These are phyloP conservation scores for Solanum sejunctum DNA, from an alignment of 257 asterid species.

Conservation along the genomic window DNA sequence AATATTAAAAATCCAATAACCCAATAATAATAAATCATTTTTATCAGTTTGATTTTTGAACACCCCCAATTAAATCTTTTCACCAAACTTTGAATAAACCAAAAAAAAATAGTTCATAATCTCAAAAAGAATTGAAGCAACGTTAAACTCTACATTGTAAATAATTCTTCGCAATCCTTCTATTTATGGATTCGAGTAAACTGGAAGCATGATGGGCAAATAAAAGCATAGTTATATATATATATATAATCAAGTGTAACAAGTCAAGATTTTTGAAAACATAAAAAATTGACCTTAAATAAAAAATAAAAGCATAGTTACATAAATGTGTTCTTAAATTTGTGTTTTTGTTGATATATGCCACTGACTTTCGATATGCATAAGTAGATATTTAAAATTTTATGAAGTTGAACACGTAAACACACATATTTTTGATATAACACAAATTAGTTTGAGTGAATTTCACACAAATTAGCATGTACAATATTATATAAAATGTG, in stretches of 20 bases:
- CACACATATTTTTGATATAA: neutral
- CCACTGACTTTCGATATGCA: neutral
- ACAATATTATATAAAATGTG: no score
- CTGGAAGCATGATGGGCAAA: neutral
- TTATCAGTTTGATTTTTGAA: no score
- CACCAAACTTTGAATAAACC: neutral
- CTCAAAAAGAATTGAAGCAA: neutral
- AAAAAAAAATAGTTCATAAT: neutral
- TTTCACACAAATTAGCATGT: accelerated
- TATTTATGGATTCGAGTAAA: neutral
- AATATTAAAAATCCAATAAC: no score
- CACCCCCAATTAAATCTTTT: neutral
- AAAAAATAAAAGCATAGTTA: no score
- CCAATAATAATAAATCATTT: no score
- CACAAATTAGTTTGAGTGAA: neutral
- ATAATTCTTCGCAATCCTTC: neutral
- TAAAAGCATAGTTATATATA: neutral
- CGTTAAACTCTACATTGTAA: neutral
- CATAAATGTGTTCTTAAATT: neutral
- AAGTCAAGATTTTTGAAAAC: neutral
- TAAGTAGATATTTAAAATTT: neutral
- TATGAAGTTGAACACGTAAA: neutral
- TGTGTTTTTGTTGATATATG: accelerated
- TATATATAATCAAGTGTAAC: neutral
- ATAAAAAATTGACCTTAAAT: neutral